A percentile compares a stretch with the other conserved stretches of the same genome.
Conservation (phyloP, 257 asterid genomes). For the Eucommia ulmoides region DNA sequence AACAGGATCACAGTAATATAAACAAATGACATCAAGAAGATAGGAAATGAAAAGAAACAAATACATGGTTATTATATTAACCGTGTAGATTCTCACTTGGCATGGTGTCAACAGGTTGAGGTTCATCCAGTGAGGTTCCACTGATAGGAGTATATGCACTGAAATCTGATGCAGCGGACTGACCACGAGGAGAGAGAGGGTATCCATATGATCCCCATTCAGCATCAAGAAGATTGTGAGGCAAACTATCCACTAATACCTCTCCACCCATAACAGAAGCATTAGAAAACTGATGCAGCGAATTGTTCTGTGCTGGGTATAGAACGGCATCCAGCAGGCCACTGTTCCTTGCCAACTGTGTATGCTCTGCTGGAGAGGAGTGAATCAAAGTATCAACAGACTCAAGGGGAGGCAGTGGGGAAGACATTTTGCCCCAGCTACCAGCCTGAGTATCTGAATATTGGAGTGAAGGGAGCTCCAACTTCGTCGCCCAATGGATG, state of each 20-base stretch:
- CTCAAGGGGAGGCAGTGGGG: conserved; percentile 51
- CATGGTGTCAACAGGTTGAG: conserved; percentile 15
- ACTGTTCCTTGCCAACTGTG: conserved; percentile 33
- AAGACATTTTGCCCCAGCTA: conserved; percentile 50
- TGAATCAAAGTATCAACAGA: conserved; percentile 47
- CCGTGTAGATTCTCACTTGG: conserved; percentile 24
- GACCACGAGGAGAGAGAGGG: conserved; percentile 33
- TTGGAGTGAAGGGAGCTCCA: conserved; percentile 90
- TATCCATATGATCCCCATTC: conserved; percentile 32
- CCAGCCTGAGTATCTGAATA: conserved; percentile 21
- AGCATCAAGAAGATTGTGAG: conserved; percentile 19
- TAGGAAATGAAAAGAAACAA: background rate
- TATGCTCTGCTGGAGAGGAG: conserved; percentile 33
- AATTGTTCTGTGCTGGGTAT: conserved; percentile 30
- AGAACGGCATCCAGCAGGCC: conserved; percentile 62
- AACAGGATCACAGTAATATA: conserved; percentile 9
- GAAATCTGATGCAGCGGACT: conserved; percentile 37
- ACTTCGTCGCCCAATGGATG: conserved; percentile 44
- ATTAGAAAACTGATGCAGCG: conserved; percentile 12
- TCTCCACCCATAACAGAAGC: conserved; percentile 16
- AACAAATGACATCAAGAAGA: background rate
- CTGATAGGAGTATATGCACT: conserved; percentile 37
- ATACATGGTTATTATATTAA: background rate
- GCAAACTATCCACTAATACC: conserved; percentile 16
- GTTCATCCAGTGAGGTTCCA: conserved; percentile 37